Evolutionary conservation across 768 basidiomycete species (phyloP).

Genomic region (Macrolepiota fuliginosa): DNA sequence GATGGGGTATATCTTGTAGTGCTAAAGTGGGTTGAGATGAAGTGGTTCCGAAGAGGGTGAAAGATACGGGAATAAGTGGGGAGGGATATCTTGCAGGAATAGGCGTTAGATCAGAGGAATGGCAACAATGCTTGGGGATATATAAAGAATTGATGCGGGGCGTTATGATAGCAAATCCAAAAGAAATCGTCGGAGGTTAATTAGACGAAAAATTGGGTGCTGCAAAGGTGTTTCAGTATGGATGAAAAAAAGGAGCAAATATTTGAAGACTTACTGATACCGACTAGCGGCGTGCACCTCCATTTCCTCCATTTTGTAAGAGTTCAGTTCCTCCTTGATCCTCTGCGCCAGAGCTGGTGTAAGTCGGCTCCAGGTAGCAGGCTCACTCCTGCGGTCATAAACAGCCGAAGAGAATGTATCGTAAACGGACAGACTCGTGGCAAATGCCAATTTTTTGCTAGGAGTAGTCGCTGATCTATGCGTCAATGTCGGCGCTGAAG

Average conservation of each 20-base stretch:
- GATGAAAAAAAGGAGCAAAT: slow-evolving; percentile 5
- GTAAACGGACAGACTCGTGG: slow-evolving; percentile 90
- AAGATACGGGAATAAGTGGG: slow-evolving; percentile 10
- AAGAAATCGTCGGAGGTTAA: slow-evolving; percentile 20
- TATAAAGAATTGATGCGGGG: slow-evolving; percentile 19
- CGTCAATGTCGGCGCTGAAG: slow-evolving; percentile 49
- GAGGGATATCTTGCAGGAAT: slow-evolving; percentile 17
- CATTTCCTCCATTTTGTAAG: slow-evolving; percentile 99
- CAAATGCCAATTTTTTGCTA: slow-evolving; percentile 79
- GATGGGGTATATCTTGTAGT: slow-evolving; percentile 6
- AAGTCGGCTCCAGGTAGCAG: slow-evolving; percentile 94
- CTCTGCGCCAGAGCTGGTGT: slow-evolving; percentile 93
- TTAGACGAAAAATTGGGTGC: slow-evolving; percentile 90
- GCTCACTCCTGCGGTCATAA: slow-evolving; percentile 94
- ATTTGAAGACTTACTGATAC: slow-evolving; percentile 64
- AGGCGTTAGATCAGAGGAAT: slow-evolving; percentile 26
- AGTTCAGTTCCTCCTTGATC: slow-evolving; percentile 98
- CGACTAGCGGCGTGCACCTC: slow-evolving; percentile 93
- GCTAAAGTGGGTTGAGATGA: slow-evolving; percentile 1
- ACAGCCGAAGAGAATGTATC: slow-evolving; percentile 91
- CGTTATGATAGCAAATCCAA: slow-evolving; percentile 26
- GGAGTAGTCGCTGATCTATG: slow-evolving; percentile 73
- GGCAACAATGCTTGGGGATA: slow-evolving; percentile 22
- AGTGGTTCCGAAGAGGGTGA: slow-evolving; percentile 9
- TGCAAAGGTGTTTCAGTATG: slow-evolving; percentile 24